Conservation (phyloP, 108 stramenopile species). For the Bacterosira constricta region DNA sequence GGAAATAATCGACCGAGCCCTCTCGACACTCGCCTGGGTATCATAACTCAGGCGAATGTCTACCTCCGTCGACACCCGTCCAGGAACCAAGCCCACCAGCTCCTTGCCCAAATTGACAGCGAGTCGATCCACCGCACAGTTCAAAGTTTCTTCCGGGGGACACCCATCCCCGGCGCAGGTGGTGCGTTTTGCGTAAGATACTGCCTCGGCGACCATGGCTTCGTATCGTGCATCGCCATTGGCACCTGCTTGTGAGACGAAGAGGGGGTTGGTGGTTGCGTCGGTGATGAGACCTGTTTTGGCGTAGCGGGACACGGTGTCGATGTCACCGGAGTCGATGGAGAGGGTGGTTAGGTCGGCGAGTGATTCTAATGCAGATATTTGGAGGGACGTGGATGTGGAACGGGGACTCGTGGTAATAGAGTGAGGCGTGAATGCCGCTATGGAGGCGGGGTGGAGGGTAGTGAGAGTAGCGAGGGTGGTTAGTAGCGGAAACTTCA, state of each 20-base stretch:
- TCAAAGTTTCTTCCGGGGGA: conserved; percentile 41
- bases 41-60: conserved; percentile 95
- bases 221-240: conserved; percentile 81
- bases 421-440: conserved; percentile 4
- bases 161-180: conserved; percentile 64
- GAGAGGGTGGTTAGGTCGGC: conserved; percentile 80
- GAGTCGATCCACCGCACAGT: conserved; percentile 90
- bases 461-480: conserved; percentile 1
- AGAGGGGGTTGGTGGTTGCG: conserved; percentile 94
- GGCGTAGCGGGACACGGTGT: conserved; percentile 72
- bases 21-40: conserved; percentile 81
- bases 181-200: conserved; percentile 73
- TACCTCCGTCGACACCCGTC: conserved; percentile 96
- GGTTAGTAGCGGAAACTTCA: conserved; percentile 30
- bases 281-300: conserved; percentile 81
- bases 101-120: conserved; percentile 95
- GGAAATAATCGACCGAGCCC: conserved; percentile 87
- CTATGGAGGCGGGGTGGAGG: background rate
- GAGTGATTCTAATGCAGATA: conserved; percentile 69
- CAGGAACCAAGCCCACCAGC: conserved; percentile 85
- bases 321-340: conserved; percentile 87
- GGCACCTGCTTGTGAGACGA: conserved; percentile 82
- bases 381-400: conserved; percentile 5
- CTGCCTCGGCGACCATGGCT: conserved; percentile 76
- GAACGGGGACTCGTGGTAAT: background rate